Conservation (phyloP, 225 moss, liverwort and hornwort genomes). For the Ulota crispa region DNA sequence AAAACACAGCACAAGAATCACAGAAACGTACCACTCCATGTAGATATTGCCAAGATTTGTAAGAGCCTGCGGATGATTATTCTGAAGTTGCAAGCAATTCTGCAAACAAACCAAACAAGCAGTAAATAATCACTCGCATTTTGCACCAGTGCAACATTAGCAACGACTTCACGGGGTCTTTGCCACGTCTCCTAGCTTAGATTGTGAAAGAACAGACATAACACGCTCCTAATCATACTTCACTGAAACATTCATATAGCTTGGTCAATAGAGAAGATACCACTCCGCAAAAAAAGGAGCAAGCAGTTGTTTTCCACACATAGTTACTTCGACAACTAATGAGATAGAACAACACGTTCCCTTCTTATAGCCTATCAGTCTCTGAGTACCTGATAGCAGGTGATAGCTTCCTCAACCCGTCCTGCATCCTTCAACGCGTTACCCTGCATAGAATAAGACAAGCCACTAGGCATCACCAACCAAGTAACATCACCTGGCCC, state of each 20-base stretch:
- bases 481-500: not conserved
- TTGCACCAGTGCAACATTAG: not conserved
- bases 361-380: not conserved
- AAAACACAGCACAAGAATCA: slow-evolving; percentile 8
- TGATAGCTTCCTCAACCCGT: slow-evolving; percentile 87
- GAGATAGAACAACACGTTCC: not conserved
- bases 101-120: slow-evolving; percentile 33
- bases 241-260: not conserved
- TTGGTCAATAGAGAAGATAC: not conserved
- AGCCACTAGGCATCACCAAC: slow-evolving; percentile 9
- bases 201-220: not conserved
- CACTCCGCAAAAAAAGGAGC: not conserved
- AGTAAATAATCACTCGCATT: slow-evolving; percentile 8
- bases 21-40: slow-evolving; percentile 82
- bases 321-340: not conserved
- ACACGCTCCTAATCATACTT: not conserved
- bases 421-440: slow-evolving; percentile 99
- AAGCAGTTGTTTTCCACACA: not conserved
- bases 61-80: slow-evolving; percentile 94
- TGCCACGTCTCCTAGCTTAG: not conserved
- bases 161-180: not conserved
- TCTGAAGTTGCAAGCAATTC: slow-evolving; percentile 87
- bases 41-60: slow-evolving; percentile 98
- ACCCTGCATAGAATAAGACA: slow-evolving; percentile 54
- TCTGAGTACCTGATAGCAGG: slow-evolving; percentile 81